Conservation (phyloP, 2,329 filamentous ascomycete species). For the Diaporthe australafricana region DNA sequence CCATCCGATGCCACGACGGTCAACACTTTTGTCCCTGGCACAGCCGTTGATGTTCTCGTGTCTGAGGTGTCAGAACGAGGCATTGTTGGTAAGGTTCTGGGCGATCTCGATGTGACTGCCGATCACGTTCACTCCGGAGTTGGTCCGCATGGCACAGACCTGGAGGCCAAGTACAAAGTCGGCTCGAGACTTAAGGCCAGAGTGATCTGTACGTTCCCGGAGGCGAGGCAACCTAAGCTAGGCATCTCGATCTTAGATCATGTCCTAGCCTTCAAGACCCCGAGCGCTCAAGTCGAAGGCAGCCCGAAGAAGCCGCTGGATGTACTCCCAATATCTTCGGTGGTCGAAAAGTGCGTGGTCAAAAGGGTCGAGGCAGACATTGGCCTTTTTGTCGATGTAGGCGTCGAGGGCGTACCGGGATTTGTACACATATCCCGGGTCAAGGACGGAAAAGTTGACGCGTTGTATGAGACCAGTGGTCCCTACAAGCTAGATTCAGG, state of each 20-base stretch:
- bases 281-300: conserved; percentile 55
- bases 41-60: conserved; percentile 86
- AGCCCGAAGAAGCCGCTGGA: conserved; percentile 63
- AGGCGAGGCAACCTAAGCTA: conserved; percentile 82
- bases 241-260: conserved; percentile 92
- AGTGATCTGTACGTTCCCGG: conserved; percentile 88
- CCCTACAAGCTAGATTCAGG: conserved; percentile 81
- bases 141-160: conserved; percentile 74
- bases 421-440: conserved; percentile 96
- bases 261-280: conserved; percentile 71
- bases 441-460: conserved; percentile 89
- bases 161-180: conserved; percentile 83
- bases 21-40: conserved; percentile 90
- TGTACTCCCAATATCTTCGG: conserved; percentile 76
- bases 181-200: conserved; percentile 88
- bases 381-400: conserved; percentile 83
- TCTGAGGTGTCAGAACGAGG: conserved; percentile 80
- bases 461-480: conserved; percentile 80
- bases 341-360: conserved; percentile 82
- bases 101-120: conserved; percentile 88
- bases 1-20: conserved; percentile 86
- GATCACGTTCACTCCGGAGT: conserved; percentile 90
- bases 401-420: conserved; percentile 75
- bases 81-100: conserved; percentile 91
- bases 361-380: conserved; percentile 82